Evolutionary conservation across 108 stramenopile genomes (phyloP).

Genomic region (Conticribra weissflogii): DNA sequence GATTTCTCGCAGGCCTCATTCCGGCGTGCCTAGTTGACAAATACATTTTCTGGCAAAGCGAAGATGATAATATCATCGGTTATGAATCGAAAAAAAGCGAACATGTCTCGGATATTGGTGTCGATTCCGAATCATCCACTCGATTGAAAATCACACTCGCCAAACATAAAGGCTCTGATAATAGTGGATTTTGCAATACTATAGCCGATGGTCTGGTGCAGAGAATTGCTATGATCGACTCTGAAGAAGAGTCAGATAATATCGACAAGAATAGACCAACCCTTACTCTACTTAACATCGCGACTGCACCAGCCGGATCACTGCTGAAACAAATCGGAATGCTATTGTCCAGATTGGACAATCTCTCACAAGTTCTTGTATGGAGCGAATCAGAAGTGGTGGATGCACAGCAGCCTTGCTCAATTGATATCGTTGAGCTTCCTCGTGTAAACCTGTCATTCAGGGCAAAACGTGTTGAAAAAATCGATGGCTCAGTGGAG

Average conservation of each 20-base stretch:
- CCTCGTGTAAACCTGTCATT: constrained; percentile 96
- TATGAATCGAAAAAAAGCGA: constrained; percentile 86
- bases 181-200: constrained; percentile 90
- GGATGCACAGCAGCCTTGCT: constrained; percentile 68
- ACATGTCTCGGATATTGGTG: constrained; percentile 56
- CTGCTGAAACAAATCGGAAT: constrained; percentile 89
- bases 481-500: constrained; percentile 71
- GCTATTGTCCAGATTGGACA: constrained; percentile 92
- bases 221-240: constrained; percentile 68
- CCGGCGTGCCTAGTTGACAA: constrained; percentile 93
- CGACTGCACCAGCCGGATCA: constrained; percentile 83
- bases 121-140: constrained; percentile 58
- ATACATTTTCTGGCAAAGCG: constrained; percentile 97
- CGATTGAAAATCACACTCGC: constrained; percentile 73
- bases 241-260: constrained; percentile 54
- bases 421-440: constrained; percentile 93
- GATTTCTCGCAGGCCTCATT: constrained; percentile 91
- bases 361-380: constrained; percentile 92
- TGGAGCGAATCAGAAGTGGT: constrained; percentile 87
- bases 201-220: constrained; percentile 83
- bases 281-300: constrained; percentile 89
- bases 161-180: constrained; percentile 76
- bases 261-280: constrained; percentile 59
- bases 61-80: constrained; percentile 89
- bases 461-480: constrained; percentile 72